Base-by-base conservation (phyloP, 1,284 basidiomycete species). In the Cryptococcus sp. region DNA sequence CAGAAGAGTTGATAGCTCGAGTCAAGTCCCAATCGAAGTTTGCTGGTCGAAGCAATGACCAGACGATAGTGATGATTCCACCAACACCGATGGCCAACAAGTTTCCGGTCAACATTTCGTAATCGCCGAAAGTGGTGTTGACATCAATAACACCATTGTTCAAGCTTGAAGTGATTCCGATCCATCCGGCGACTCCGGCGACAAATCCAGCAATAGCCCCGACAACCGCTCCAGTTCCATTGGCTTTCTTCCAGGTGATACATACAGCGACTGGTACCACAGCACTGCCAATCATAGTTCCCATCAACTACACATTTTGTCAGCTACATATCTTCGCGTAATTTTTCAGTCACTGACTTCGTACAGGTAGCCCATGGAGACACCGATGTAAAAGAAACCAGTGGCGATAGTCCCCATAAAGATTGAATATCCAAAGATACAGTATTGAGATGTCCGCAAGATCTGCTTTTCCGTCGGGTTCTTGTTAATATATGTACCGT, bases 341-440 rank as follows among this genome's bases (percentile, higher is more conserved):
- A 23, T 23, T 23, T 23, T 23, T 23, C 23, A 23, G 23, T 23
- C 23, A 23, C 23, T 23, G 23, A 23, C 23, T 47, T 86, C 86
- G 68, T 89, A 90, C 52, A 90, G 83, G 87, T 87, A 91, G 13
- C 89, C 90, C 88, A 91, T 89, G 5, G 84, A 87, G 54, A 97
- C 85, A 4, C 90, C 90, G 58, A 91, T 90, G 68, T 89, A 90
- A 77, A 83, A 86, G 81, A 94, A 96, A 57, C 92, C 88, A 35
- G 88, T 77, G 0, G 90, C 93, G 2, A 89, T 85, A 11, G 90
- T 64, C 34, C 86, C 89, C 83, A 91, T 90, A 48, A 88, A 79
- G 38, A 93, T 56, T 0, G 87, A 87, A 72, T 88, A 94, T 37
- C 79, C 83, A 37, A 89, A 82, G 59, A 87, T 88, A 54, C 53